Conservation (phyloP, 2,329 filamentous ascomycete species). For the Penicillium vulpinum region DNA sequence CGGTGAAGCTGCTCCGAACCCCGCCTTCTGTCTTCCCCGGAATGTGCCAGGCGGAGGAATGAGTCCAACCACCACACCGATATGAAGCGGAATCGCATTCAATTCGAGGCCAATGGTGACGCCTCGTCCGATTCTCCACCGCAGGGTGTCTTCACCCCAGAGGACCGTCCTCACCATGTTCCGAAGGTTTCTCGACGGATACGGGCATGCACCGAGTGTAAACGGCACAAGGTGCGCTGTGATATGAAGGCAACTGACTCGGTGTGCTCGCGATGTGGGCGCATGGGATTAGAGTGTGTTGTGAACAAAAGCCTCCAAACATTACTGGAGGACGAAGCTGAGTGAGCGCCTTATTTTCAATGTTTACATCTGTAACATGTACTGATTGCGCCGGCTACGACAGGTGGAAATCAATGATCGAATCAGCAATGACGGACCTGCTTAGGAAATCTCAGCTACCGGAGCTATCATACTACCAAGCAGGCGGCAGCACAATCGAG, state of each 20-base stretch:
- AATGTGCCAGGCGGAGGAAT: conserved; percentile 25
- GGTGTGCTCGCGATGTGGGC: conserved; percentile 52
- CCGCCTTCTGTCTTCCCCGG: conserved; percentile 24
- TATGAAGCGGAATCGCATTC: conserved; percentile 43
- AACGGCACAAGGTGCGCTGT: conserved; percentile 57
- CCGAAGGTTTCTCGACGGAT: conserved; percentile 48
- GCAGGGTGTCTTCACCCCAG: conserved; percentile 28
- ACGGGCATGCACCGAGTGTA: conserved; percentile 55
- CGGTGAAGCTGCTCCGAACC: conserved; percentile 15
- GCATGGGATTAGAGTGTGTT: conserved; percentile 52
- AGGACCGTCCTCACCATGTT: conserved; percentile 36
- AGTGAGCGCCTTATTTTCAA: conserved; percentile 34
- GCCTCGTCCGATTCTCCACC: conserved; percentile 37
- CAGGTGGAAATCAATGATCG: conserved; percentile 43
- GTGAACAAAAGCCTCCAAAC: conserved; percentile 55
- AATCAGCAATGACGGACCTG: conserved; percentile 41
- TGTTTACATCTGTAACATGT: not conserved
- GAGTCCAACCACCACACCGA: conserved; percentile 15
- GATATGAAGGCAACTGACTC: conserved; percentile 53
- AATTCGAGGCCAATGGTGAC: conserved; percentile 41
- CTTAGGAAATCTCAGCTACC: conserved; percentile 40
- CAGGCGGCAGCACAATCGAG: conserved; percentile 31
- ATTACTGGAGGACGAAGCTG: conserved; percentile 51
- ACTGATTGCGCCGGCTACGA: conserved; percentile 12
- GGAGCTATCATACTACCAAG: conserved; percentile 41